Conservation (phyloP, 1,139 yeast genomes). For the Taphrina confusa region DNA sequence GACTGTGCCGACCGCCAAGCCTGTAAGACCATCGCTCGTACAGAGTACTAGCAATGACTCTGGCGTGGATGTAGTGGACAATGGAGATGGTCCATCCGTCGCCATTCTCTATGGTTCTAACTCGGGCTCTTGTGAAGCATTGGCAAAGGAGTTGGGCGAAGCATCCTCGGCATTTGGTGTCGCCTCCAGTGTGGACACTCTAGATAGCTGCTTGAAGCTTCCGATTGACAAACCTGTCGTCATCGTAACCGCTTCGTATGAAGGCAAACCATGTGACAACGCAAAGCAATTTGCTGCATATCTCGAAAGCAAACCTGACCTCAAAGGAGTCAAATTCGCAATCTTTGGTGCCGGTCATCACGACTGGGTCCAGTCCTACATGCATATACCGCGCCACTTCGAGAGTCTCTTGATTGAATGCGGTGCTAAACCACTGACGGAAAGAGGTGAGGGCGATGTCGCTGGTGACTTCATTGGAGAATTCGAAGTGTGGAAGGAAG, state of each 20-base stretch:
- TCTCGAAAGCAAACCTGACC: conserved; percentile 20
- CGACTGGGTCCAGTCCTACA: conserved; percentile 33
- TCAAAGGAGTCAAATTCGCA: conserved; percentile 26
- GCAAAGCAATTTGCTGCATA: conserved; percentile 34
- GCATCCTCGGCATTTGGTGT: conserved; percentile 14
- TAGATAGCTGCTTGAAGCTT: conserved; percentile 20
- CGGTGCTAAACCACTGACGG: conserved; percentile 27
- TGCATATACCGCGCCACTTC: conserved; percentile 28
- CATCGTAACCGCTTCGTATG: conserved; percentile 33
- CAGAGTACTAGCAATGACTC: conserved; percentile 3
- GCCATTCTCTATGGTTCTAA: conserved; percentile 29
- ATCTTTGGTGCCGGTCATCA: conserved; percentile 36
- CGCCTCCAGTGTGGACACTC: conserved; percentile 10
- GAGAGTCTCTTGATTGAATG: conserved; percentile 16
- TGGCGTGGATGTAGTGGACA: conserved; percentile 20
- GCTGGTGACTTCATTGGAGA: conserved; percentile 35
- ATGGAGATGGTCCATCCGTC: conserved; percentile 16
- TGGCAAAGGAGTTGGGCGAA: conserved; percentile 24
- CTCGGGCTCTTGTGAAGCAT: conserved; percentile 33
- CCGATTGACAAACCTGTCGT: conserved; percentile 28
- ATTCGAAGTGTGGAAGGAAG: conserved; percentile 34
- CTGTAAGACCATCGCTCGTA: neutral
- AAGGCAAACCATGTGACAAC: conserved; percentile 35
- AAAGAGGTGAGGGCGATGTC: conserved; percentile 32
- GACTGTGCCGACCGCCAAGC: neutral